These are phyloP conservation scores for Penicillium sp. DNA, from an alignment of 2,329 filamentous ascomycete genomes.

Conservation along the genomic window DNA sequence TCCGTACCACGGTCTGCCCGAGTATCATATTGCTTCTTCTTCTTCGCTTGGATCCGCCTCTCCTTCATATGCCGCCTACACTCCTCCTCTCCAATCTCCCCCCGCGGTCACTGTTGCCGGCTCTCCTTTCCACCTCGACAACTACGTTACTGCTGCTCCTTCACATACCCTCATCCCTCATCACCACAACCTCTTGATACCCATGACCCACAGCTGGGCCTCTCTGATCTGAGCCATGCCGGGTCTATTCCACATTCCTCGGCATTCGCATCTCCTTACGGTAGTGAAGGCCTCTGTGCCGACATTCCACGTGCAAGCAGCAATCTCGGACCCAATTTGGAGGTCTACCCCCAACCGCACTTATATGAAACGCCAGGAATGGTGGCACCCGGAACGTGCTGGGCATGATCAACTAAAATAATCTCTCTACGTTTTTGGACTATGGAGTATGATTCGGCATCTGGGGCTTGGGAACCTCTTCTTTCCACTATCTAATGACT, in stretches of 20 bases:
- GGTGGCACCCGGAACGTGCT: slow-evolving; percentile 33
- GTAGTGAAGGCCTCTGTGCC: slow-evolving; percentile 32
- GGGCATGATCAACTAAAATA: slow-evolving; percentile 25
- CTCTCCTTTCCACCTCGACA: slow-evolving; percentile 35
- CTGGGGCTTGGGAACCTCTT: background rate
- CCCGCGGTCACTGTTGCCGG: slow-evolving; percentile 35
- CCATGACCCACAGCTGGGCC: slow-evolving; percentile 27
- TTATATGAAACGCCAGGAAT: slow-evolving; percentile 32
- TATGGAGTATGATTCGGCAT: background rate
- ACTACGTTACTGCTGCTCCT: slow-evolving; percentile 32
- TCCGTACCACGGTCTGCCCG: slow-evolving; percentile 31
- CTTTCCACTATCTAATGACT: background rate
- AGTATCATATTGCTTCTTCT: slow-evolving; percentile 30
- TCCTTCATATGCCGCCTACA: slow-evolving; percentile 37
- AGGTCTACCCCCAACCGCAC: slow-evolving; percentile 31
- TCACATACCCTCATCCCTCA: slow-evolving; percentile 33
- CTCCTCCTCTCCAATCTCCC: slow-evolving; percentile 40
- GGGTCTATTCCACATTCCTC: slow-evolving; percentile 33
- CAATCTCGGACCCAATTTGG: slow-evolving; percentile 26
- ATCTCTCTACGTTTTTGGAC: background rate
- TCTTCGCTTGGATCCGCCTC: slow-evolving; percentile 38
- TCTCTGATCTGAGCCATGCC: slow-evolving; percentile 30
- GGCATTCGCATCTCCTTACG: slow-evolving; percentile 36
- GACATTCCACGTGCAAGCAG: slow-evolving; percentile 27
- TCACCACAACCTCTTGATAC: slow-evolving; percentile 36